Percentiles rank a stretch among this genome's conserved stretches.
Evolutionary conservation across 2,329 filamentous ascomycete species (phyloP).

Genomic region (Hirsutella minnesotensis): DNA sequence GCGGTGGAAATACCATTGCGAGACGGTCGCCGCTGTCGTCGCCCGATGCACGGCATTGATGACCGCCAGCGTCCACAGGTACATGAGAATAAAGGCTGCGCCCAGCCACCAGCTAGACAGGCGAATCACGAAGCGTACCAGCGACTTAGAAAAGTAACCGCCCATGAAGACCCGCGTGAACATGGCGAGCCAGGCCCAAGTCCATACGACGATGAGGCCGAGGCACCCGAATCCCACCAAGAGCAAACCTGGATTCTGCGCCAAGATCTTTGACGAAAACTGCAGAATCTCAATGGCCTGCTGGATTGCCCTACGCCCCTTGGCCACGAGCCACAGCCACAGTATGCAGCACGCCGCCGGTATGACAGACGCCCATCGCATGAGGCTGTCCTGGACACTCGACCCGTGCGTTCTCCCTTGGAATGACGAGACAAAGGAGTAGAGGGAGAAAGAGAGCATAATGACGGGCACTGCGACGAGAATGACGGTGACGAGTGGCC

Average conservation of each 20-base stretch:
- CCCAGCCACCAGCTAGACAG: slow-evolving; percentile 90
- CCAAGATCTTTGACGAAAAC: slow-evolving; percentile 79
- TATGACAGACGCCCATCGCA: slow-evolving; percentile 76
- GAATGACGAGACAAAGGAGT: slow-evolving; percentile 83
- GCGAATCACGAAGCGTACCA: slow-evolving; percentile 65
- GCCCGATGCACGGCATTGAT: slow-evolving; percentile 81
- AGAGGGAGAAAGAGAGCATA: slow-evolving; percentile 79
- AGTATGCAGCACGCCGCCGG: slow-evolving; percentile 61
- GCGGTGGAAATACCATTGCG: slow-evolving; percentile 98
- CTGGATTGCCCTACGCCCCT: slow-evolving; percentile 66
- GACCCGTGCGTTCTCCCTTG: slow-evolving; percentile 63
- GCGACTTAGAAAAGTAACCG: slow-evolving; percentile 61
- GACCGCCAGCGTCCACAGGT: slow-evolving; percentile 86
- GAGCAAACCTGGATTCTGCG: slow-evolving; percentile 72
- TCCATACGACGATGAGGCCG: slow-evolving; percentile 69
- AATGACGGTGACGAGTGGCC: slow-evolving; percentile 69
- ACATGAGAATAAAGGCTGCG: slow-evolving; percentile 84
- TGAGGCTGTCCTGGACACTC: slow-evolving; percentile 73
- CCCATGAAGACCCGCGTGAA: slow-evolving; percentile 91
- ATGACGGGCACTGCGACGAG: slow-evolving; percentile 77
- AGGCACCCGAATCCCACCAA: slow-evolving; percentile 73
- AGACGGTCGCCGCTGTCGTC: slow-evolving; percentile 88
- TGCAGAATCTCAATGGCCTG: slow-evolving; percentile 84
- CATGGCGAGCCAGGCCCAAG: slow-evolving; percentile 94
- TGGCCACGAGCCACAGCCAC: slow-evolving; percentile 77